phyloP scores from a whole-genome alignment of 345 rosid genomes.

The Syzygium aqueum region DNA sequence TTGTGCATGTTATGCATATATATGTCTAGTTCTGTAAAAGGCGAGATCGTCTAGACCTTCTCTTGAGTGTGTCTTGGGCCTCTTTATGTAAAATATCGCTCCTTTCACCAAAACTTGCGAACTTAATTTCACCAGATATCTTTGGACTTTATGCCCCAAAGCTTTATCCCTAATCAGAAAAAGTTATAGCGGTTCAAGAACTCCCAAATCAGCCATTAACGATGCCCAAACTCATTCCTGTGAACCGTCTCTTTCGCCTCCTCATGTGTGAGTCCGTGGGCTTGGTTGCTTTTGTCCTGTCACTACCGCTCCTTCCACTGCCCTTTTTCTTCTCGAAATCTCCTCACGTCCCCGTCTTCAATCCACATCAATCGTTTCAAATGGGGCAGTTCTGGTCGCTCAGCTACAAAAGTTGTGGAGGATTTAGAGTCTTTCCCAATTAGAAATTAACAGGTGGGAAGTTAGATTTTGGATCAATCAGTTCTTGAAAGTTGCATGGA shows the following conservation, averaged over 20 bases:
- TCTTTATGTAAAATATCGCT: neutral
- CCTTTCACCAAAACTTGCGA: neutral
- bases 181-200: neutral
- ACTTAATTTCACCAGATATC: neutral
- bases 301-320: neutral
- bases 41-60: neutral
- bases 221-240: neutral
- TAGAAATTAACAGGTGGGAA: neutral
- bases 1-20: neutral
- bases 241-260: no score
- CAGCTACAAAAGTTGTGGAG: neutral
- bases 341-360: neutral
- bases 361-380: neutral
- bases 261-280: neutral
- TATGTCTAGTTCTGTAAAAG: neutral
- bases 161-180: neutral
- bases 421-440: neutral
- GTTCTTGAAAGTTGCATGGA: neutral
- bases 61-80: neutral
- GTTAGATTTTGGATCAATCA: neutral
- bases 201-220: neutral
- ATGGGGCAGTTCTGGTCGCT: neutral
- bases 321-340: neutral
- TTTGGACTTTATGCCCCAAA: neutral
- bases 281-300: neutral